Base-by-base conservation (phyloP, 192 early-diverging fungal species). In the Backusella australiensis region DNA sequence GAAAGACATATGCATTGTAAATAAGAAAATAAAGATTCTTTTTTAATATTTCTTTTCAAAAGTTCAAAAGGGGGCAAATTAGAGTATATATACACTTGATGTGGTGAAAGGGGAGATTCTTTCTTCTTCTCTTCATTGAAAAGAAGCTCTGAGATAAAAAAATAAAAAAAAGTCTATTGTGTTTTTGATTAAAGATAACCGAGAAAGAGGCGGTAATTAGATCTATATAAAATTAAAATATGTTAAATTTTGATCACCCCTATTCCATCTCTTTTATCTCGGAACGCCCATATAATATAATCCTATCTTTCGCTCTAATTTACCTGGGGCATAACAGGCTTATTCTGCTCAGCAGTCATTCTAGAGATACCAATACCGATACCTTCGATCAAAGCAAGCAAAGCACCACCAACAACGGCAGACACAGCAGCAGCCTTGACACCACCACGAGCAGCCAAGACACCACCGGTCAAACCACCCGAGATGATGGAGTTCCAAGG, bases 401-500 rank as follows among this genome's bases (percentile, higher is more conserved):
- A 89, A 42, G 93, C 87, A 73, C 96, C 97, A 52, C 97, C 97
- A 83, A 99, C 91, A 11, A 93, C 93, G 6, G 96, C 98, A 29
- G 94, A 96, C 17, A 93, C 86, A 44, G 88, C 81, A 36, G 95
- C 93, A n/a, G 94, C 93, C 77, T 85, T 85, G 74, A 88, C 87
- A 56, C 93, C 94, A 75, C 90, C 92, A 77, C 98, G 91, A 34
- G 94, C 95, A 65, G 98, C 97, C 63, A 99, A 83, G 70, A 98
- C 88, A 9, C 95, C 98, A 53, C 98, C 97, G 1, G 98, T 99
- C 65, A 97, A 89, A 67, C 94, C 94, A 71, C 98, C 98, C 21
- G 94, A 93, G 65, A 92, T 85, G 74, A 99, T 99, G 12, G 97
- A 88, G 85, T 99, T 99, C 98, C 98, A 99, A 21, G 96, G 93